These are phyloP conservation scores for Buxus sempervirens DNA, from an alignment of 164 flowering plant species.

Conservation along the genomic window DNA sequence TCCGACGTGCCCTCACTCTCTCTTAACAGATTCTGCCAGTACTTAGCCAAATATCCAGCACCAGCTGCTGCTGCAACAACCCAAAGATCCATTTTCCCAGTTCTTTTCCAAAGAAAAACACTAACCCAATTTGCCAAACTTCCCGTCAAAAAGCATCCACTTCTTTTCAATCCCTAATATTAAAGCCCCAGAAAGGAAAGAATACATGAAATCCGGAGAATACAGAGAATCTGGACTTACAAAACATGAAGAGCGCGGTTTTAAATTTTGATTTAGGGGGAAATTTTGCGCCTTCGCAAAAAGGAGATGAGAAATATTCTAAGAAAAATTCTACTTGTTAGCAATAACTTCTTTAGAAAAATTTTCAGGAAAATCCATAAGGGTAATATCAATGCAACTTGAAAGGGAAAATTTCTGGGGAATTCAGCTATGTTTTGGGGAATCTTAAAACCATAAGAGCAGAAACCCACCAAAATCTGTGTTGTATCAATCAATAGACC, in stretches of 20 bases:
- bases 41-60: constrained; percentile 59
- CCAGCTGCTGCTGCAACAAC: constrained; percentile 70
- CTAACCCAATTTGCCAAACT: constrained; percentile 6
- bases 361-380: no score
- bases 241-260: not conserved
- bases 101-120: not conserved
- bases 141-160: constrained; percentile 2
- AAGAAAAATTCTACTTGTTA: no score
- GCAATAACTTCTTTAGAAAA: no score
- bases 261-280: no score
- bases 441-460: no score
- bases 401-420: no score
- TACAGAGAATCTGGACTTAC: constrained; percentile 5
- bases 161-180: constrained; percentile 12
- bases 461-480: not conserved
- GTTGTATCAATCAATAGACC: not conserved
- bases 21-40: constrained; percentile 35
- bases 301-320: no score
- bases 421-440: no score
- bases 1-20: constrained; percentile 28
- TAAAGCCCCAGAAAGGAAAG: constrained; percentile 4
- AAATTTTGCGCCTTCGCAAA: no score
- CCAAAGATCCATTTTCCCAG: constrained; percentile 63
- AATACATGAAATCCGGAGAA: constrained; percentile 1
- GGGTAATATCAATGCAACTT: no score